Base-by-base conservation (phyloP, 2,329 filamentous ascomycete genomes). In the Trichoderma arundinaceum region DNA sequence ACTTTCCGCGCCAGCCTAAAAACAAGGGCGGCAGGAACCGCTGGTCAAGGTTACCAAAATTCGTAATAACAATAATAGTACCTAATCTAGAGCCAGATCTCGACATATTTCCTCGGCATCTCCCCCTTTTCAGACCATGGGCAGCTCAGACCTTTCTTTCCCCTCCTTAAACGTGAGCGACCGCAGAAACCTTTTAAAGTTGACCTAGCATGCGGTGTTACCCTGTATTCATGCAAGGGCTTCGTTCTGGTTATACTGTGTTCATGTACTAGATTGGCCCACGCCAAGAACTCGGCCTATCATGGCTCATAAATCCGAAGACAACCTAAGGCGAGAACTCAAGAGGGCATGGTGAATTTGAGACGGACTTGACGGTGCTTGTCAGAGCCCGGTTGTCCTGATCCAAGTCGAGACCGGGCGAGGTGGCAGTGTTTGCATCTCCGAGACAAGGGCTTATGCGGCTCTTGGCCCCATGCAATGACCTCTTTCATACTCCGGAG, bases 161-260 rank as follows among this genome's bases (percentile, higher is more conserved):
- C 19, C 35, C 19, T 7, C 44, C 49, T n/a, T 28, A 19, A n/a
- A 8, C 32, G 3, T 13, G 9, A 49, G 15, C 10, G 49, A 32
- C 33, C 1, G 17, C 56, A 38, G 56, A 49, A 8, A 51, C 48
- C 22, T 9, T 22, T 10, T n/a, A 10, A 48, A 22, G 33, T 13
- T 22, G 33, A 10, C 9, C 44, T 12, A 33, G 35, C 17, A 60
- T 49, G 57, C 57, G 39, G 44, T 49, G 43, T 19, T 60, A 60
- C 57, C 57, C 57, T 60, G 44, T 33, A 60, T 60, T 38, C 19
- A 51, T 51, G 48, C 48, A 51, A 51, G 48, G 48, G 48, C 32
- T n/a, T n/a, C 35, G 48, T 32, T 33, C 28, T 19, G 22, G n/a
- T 15, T 10, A 38, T 10, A 7, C 7, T 2, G 7, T 8, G 35